Base-by-base conservation (phyloP, 2,329 filamentous ascomycete genomes). In the Phaeosphaeriaceae sp. region DNA sequence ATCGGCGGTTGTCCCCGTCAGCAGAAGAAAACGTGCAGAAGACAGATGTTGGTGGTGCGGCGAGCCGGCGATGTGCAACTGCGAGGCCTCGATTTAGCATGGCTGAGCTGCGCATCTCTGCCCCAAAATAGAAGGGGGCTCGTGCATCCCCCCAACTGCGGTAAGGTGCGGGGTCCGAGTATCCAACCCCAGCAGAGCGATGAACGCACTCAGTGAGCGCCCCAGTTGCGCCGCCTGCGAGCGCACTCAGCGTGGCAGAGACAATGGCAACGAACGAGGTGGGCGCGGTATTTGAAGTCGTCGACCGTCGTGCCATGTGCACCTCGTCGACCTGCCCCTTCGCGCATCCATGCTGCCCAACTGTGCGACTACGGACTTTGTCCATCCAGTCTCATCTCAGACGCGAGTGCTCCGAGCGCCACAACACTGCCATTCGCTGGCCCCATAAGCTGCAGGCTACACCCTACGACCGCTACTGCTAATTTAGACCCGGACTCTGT, bases 401-500 rank as follows among this genome's bases (percentile, higher is more conserved):
- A 53, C 49, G 45, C 41, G 22, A 40, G 48, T 51, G 24, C 41
- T 48, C 50, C 61, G 57, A 52, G 53, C 61, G 57, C 63, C 61
- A 56, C 57, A 52, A 33, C 40, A 40, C 21, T 51, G 45, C 58
- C 19, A 62, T 57, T 61, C 59, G 60, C 59, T 54, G 54, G 51
- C 53, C 48, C 53, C 36, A 41, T 41, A 31, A 55, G 56, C 62
- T 61, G 55, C 50, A 46, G 53, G 36, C 51, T 48, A 42, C 45
- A 48, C 54, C 59, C 56, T 57, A 56, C 57, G 56, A 51, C 48
- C 51, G 48, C 48, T 40, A 61, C 58, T 62, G 47, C 67, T 68
- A 69, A 69, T 67, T 64, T 68, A 59, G 59, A 58, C 41, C 42
- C 54, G 56, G 61, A 51, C 51, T 54, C 56, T 63, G 54, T 60